Base-by-base conservation (phyloP, 2,329 filamentous ascomycete species). In the Fusarium humuli region DNA sequence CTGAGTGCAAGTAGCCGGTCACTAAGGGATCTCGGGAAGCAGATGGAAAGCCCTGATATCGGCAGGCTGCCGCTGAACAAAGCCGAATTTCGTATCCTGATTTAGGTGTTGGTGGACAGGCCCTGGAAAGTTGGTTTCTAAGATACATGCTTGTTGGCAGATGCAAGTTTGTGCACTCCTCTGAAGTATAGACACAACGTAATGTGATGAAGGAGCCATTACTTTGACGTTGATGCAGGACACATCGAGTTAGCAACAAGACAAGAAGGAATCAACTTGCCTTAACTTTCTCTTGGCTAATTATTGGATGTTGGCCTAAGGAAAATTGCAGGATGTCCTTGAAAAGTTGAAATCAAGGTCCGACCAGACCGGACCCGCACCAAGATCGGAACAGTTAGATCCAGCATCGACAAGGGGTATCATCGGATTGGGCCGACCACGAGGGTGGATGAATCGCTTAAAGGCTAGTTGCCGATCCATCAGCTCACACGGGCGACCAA, bases 321-420 rank as follows among this genome's bases (percentile, higher is more conserved):
- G 6, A 53, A 53, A 29, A 42, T 45, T 53, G 61, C 37, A 44
- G 25, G 32, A 37, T 30, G 44, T 45, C 48, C 47, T 61, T 66
- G 55, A 37, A 34, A 49, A 48, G 42, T 61, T 66, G 55, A 37
- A 30, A 49, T 53, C 30, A 37, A 41, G 48, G 54, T 41, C 37
- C 25, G 42, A 48, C 58, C 22, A 49, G 44, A 57, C 59, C 61
- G 53, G 72, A 68, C 72, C 72, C 68, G 65, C 67, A 61, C 72
- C 70, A 71, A 73, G 72, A 74, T 74, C 72, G 67, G 72, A 73
- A 63, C 61, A 71, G 72, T 65, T 73, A 72, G 72, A 74, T 73
- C 48, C 67, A 70, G 46, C 63, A 49, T 47, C 52, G 55, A 71
- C 72, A 70, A 74, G 72, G 53, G 71, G 70, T 74, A 41, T 56